Percentiles rank a stretch among this genome's conserved stretches.
These are phyloP conservation scores for Apiotrichum siamense DNA, from an alignment of 1,284 basidiomycete genomes.

Conservation along the genomic window DNA sequence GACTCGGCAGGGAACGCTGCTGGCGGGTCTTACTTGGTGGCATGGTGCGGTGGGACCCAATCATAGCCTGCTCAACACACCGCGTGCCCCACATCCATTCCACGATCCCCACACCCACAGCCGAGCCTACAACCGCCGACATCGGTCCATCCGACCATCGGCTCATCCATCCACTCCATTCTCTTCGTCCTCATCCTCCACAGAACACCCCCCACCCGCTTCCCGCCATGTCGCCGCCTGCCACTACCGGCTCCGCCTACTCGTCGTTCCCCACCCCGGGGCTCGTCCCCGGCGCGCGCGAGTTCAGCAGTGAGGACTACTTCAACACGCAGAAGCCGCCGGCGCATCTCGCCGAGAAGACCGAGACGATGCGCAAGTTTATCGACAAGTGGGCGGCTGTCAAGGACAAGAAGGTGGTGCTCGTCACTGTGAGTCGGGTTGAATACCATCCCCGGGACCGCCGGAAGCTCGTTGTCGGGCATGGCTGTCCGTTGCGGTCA, in stretches of 20 bases:
- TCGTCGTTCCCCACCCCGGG: slow-evolving; percentile 3
- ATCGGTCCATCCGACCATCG: too few species aligned
- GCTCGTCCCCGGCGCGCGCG: slow-evolving; percentile 6
- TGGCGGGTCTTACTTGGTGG: too few species aligned
- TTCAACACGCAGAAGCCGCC: slow-evolving; percentile 78
- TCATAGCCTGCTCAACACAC: too few species aligned
- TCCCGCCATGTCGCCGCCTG: not conserved
- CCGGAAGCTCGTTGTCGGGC: too few species aligned
- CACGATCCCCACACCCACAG: not conserved
- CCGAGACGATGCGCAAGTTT: slow-evolving; percentile 61
- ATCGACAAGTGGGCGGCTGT: slow-evolving; percentile 59
- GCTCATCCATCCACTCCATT: too few species aligned
- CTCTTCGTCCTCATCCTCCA: too few species aligned
- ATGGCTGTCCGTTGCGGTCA: too few species aligned
- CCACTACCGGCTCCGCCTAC: not conserved
- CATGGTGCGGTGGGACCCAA: too few species aligned
- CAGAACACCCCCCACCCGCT: too few species aligned
- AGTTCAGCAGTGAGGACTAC: slow-evolving; percentile 77
- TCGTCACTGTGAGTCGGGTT: slow-evolving; percentile 77
- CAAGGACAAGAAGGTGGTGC: slow-evolving; percentile 68
- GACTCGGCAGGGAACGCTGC: too few species aligned
- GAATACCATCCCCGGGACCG: too few species aligned
- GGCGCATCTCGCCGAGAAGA: slow-evolving; percentile 59
- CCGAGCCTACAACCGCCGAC: too few species aligned
- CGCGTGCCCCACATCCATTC: not conserved